Conservation (phyloP, 2,329 filamentous ascomycete species). For the Amauroascus niger region DNA sequence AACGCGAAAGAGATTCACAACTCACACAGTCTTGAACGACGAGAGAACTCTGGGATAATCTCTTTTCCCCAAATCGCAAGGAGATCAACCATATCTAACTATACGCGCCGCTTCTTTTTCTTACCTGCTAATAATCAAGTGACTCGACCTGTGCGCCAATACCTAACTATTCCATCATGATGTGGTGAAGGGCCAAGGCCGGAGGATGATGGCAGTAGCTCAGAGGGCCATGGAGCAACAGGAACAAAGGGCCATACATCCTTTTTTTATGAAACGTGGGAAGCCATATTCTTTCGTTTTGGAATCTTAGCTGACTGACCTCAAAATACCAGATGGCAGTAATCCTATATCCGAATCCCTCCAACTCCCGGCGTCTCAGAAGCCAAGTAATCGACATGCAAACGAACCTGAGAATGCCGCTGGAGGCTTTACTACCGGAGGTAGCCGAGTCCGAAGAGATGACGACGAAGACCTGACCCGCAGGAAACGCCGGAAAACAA, state of each 20-base stretch:
- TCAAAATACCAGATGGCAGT: neutral
- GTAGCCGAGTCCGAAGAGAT: constrained; percentile 12
- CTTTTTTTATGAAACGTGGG: constrained; percentile 36
- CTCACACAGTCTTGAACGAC: too few species aligned
- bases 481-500: constrained; percentile 30
- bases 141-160: neutral
- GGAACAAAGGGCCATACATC: constrained; percentile 33
- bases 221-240: constrained; percentile 32
- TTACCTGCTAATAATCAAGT: neutral
- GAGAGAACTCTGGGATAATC: too few species aligned
- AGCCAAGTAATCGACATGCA: neutral
- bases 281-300: neutral
- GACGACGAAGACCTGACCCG: constrained; percentile 28
- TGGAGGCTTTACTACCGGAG: too few species aligned
- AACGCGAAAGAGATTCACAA: too few species aligned
- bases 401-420: neutral
- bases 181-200: constrained; percentile 2
- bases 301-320: neutral
- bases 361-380: neutral
- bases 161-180: neutral
- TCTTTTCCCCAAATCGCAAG: too few species aligned
- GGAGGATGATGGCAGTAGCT: constrained; percentile 8
- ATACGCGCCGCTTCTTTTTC: too few species aligned
- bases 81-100: too few species aligned
- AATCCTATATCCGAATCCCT: neutral